phyloP scores from a whole-genome alignment of 208 protist genomes.

The Trypanosomatidae sp. region DNA sequence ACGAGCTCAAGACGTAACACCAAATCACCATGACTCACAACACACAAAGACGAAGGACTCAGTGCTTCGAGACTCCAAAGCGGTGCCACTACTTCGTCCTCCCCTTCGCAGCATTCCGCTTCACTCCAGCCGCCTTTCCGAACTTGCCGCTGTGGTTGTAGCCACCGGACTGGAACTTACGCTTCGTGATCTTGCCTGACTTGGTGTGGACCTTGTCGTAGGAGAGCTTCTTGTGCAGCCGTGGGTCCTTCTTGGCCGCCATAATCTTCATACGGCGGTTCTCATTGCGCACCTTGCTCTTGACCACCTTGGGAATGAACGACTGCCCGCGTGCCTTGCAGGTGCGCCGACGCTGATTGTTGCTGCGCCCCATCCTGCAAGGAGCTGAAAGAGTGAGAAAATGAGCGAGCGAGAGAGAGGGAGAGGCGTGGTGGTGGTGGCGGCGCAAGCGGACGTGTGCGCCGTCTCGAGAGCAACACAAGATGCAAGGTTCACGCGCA shows the following conservation, averaged over 20 bases:
- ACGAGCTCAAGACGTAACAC: neutral
- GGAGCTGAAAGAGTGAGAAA: neutral
- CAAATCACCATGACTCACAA: neutral
- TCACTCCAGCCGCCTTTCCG: conserved; percentile 65
- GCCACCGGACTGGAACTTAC: conserved; percentile 77
- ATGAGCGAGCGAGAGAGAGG: neutral
- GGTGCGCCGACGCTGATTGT: conserved; percentile 77
- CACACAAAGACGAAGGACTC: neutral
- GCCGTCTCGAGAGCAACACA: neutral
- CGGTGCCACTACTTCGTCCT: conserved; percentile 23
- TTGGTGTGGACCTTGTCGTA: conserved; percentile 77
- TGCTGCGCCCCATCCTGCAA: conserved; percentile 76
- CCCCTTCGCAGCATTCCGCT: conserved; percentile 49
- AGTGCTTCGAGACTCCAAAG: neutral
- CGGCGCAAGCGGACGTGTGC: neutral
- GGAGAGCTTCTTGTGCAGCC: conserved; percentile 56
- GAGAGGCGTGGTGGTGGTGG: neutral
- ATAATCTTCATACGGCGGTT: conserved; percentile 58
- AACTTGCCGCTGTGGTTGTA: conserved; percentile 83
- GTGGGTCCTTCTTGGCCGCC: conserved; percentile 33
- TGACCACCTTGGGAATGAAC: conserved; percentile 82
- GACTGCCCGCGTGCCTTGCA: conserved; percentile 52
- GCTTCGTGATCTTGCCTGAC: conserved; percentile 45
- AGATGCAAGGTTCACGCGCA: neutral
- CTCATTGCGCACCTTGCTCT: conserved; percentile 81